Evolutionary conservation across 2,329 filamentous ascomycete genomes (phyloP), one percentile per base, ranked within the genome.

Genomic region (Verticillium zaregamsianum): DNA sequence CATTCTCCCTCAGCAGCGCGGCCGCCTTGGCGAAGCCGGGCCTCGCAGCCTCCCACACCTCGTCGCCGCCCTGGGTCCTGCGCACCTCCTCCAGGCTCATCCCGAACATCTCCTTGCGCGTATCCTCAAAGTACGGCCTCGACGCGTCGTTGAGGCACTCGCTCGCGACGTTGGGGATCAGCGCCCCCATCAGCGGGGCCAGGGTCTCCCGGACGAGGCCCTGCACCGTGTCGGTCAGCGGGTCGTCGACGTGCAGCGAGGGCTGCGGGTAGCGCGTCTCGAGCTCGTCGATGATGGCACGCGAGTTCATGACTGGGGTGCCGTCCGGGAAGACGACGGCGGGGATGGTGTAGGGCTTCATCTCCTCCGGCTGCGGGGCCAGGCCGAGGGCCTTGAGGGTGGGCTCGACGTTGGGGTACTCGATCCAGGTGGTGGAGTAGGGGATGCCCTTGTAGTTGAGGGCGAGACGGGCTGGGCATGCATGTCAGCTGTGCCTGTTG

Each of bases 401-500:
- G 1, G 83, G 73, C 61, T 78, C 81, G 63, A 92, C 79, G 39
- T 90, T 83, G 1, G 88, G 88, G 66, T 90, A 91, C 68, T 90
- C 87, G 17, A 87, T 74, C 87, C 87, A 91, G 79, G 87, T 78
- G 0, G 88, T 91, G 69, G 82, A 81, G 76, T 91, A 92, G 55
- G 86, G 80, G 15, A 91, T 71, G 1, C 78, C 78, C 71, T 92
- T 92, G 76, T 82, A 90, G 74, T 91, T 91, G 55, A 92, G 75
- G 2, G 82, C 70, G 61, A 91, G 73, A 1, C 89, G 86, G 55
- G 85, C 88, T 90, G 59, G 31, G 8, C 5, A 1, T 28, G n/a
- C 11, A 17, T 37, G 45, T 37, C 55, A 60, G 64, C 20, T 54
- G 45, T 20, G 15, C 17, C 17, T 39, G 17, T 45, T 20, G 39